phyloP scores from a whole-genome alignment of 2,329 filamentous ascomycete genomes.

The Lecanicillium sp. region DNA sequence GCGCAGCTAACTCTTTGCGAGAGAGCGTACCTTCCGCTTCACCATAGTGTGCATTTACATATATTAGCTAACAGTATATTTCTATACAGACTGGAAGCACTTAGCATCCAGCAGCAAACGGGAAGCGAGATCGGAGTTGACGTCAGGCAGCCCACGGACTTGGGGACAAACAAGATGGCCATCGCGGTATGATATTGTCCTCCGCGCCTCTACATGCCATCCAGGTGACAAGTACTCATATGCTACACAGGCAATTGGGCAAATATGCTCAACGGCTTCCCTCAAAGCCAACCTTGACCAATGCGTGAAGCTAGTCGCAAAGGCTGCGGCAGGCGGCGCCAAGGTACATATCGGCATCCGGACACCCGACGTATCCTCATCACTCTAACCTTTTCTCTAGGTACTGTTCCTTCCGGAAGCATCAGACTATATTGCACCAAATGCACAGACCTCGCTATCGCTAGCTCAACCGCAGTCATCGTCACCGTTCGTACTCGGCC shows the following conservation, averaged over 20 bases:
- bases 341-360: slow-evolving; percentile 46
- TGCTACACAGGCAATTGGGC: slow-evolving; percentile 66
- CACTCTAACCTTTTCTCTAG: slow-evolving; percentile 27
- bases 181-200: slow-evolving; percentile 17
- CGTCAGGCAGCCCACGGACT: no score
- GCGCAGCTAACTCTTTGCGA: no score
- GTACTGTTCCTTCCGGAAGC: slow-evolving; percentile 90
- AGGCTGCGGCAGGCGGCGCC: slow-evolving; percentile 68
- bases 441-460: slow-evolving; percentile 57
- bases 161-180: slow-evolving; percentile 16
- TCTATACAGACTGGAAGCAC: no score
- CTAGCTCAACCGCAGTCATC: slow-evolving; percentile 59
- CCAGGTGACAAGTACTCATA: neutral
- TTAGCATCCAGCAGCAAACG: no score
- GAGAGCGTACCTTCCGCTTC: no score
- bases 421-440: slow-evolving; percentile 74
- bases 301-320: slow-evolving; percentile 63
- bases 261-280: slow-evolving; percentile 78
- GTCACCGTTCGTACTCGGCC: slow-evolving; percentile 69
- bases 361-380: slow-evolving; percentile 10
- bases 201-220: neutral
- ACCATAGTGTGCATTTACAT: no score
- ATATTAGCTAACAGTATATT: no score
- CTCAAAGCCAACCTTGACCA: slow-evolving; percentile 73
- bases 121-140: no score